phyloP scores from a whole-genome alignment of 768 basidiomycete genomes.

The Rhodotorula graminis region DNA sequence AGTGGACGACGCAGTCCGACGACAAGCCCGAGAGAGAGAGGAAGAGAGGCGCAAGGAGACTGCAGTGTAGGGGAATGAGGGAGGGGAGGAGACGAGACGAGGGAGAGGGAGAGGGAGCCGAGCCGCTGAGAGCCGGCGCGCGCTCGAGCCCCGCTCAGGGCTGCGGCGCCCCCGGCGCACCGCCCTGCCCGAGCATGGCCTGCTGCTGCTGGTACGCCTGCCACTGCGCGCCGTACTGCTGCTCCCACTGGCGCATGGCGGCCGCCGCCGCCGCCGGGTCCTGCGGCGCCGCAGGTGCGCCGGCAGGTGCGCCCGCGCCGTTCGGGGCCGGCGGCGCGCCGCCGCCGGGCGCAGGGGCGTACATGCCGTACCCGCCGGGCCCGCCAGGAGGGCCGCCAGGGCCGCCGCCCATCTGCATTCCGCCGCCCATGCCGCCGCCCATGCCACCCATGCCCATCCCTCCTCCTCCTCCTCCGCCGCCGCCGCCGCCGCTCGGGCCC shows the following conservation, averaged over 20 bases:
- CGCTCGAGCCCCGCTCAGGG: background rate
- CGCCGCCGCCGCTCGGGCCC: constrained; percentile 4
- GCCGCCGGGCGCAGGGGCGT: background rate
- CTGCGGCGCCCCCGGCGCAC: background rate
- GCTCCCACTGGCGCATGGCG: constrained; percentile 50
- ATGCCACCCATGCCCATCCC: background rate
- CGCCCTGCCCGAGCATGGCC: background rate
- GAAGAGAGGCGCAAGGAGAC: background rate
- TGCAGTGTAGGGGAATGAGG: background rate
- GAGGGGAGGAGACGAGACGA: background rate
- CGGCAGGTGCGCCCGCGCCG: constrained; percentile 36
- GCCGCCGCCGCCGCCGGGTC: constrained; percentile 37
- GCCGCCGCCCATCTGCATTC: background rate
- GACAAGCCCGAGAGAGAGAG: background rate
- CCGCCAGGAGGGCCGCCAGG: background rate
- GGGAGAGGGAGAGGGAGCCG: background rate
- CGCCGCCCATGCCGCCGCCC: background rate
- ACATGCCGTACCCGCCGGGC: background rate
- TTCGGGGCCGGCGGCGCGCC: constrained; percentile 52
- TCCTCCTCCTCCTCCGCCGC: background rate
- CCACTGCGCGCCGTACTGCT: constrained; percentile 73
- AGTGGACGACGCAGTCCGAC: background rate
- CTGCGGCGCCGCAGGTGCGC: constrained; percentile 16
- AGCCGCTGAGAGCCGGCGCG: background rate
- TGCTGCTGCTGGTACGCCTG: constrained; percentile 33